Conservation (phyloP, 2,329 filamentous ascomycete genomes). For the Aureobasidium namibiae region DNA sequence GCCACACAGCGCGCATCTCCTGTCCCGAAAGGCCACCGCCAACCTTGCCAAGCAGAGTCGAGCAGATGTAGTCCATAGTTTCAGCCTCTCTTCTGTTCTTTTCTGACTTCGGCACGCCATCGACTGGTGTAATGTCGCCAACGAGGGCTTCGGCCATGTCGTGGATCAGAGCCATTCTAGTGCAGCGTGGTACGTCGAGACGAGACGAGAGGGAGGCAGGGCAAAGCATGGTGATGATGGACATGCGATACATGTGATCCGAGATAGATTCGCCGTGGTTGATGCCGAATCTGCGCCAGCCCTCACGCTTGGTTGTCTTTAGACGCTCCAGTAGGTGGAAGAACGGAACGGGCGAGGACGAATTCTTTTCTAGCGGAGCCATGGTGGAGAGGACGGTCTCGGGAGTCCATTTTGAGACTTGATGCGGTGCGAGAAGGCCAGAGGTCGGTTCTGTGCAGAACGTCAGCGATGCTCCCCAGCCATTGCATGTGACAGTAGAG, state of each 20-base stretch:
- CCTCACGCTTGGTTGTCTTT: slow-evolving; percentile 94
- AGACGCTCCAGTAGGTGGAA: slow-evolving; percentile 90
- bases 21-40: slow-evolving; percentile 60
- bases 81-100: slow-evolving; percentile 79
- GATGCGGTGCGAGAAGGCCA: slow-evolving; percentile 24
- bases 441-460: slow-evolving; percentile 25
- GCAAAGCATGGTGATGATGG: slow-evolving; percentile 86
- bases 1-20: slow-evolving; percentile 74
- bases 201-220: slow-evolving; percentile 62
- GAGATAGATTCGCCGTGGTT: slow-evolving; percentile 74
- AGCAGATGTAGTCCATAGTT: slow-evolving; percentile 87
- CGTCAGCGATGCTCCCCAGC: background rate
- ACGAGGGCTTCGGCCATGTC: slow-evolving; percentile 96
- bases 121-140: slow-evolving; percentile 92
- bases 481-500: slow-evolving; percentile 1
- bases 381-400: slow-evolving; percentile 54
- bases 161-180: slow-evolving; percentile 91
- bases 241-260: slow-evolving; percentile 99
- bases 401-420: slow-evolving; percentile 33
- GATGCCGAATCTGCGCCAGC: slow-evolving; percentile 86
- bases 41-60: slow-evolving; percentile 63
- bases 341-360: slow-evolving; percentile 74
- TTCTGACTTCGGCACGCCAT: slow-evolving; percentile 75
- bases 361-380: slow-evolving; percentile 46
- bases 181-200: slow-evolving; percentile 75